A percentile compares a stretch with the other conserved stretches of the same genome.
These are phyloP conservation scores for Barnettozyma siamensis DNA, from an alignment of 805 yeast genomes.

Conservation along the genomic window DNA sequence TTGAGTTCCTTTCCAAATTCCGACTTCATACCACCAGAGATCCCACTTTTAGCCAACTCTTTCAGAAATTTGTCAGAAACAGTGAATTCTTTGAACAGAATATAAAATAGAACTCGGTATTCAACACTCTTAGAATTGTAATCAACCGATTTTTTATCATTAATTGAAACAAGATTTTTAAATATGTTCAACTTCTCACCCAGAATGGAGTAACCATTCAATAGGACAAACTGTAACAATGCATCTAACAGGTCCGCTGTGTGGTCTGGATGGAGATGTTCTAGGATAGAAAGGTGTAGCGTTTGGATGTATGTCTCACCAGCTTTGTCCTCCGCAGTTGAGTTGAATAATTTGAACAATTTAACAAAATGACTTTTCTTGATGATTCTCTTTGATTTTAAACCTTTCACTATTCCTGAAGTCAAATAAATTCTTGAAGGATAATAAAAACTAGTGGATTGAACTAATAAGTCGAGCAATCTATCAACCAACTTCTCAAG, in stretches of 20 bases:
- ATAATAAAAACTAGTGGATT: conserved; percentile 50
- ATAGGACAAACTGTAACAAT: conserved; percentile 18
- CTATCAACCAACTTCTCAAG: conserved; percentile 25
- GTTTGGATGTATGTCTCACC: conserved; percentile 47
- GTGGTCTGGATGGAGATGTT: conserved; percentile 30
- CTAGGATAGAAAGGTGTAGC: conserved; percentile 40
- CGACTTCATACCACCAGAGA: conserved; percentile 4
- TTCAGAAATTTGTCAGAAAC: conserved; percentile 15
- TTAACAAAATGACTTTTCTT: conserved; percentile 22
- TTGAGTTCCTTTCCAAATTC: conserved; percentile 16
- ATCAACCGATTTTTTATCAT: conserved; percentile 8
- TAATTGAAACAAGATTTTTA: conserved; percentile 29
- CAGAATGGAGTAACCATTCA: conserved; percentile 29
- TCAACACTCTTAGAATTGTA: conserved; percentile 11
- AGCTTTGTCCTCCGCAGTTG: conserved; percentile 45
- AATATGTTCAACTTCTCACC: conserved; percentile 35
- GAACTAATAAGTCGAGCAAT: conserved; percentile 41
- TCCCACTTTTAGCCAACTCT: conserved; percentile 24
- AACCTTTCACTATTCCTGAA: conserved; percentile 52
- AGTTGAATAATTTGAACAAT: conserved; percentile 32
- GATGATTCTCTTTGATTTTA: conserved; percentile 28
- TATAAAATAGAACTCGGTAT: conserved; percentile 22
- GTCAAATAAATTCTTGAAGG: conserved; percentile 62
- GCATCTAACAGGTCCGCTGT: conserved; percentile 17
- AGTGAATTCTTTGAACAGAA: conserved; percentile 20